Evolutionary conservation across 1,284 basidiomycete species (phyloP).

Genomic region (Ceratobasidium sp.): DNA sequence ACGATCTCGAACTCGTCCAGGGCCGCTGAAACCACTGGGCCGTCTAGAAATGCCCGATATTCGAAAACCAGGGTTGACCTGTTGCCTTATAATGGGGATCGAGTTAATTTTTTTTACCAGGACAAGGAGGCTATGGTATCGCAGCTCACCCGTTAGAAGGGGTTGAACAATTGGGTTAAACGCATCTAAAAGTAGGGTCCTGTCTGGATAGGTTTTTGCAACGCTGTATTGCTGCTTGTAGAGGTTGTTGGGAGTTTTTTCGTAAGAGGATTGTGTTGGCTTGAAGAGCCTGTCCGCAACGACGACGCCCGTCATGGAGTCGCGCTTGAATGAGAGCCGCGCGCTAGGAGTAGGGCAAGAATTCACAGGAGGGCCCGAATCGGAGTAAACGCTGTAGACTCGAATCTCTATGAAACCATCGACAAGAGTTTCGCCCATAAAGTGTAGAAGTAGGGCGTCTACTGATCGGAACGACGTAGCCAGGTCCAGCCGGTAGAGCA

Average conservation of each 20-base stretch:
- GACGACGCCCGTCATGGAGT: conserved; percentile 12
- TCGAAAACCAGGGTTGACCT: conserved; percentile 27
- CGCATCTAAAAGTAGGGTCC: conserved; percentile 8
- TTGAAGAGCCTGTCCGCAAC: conserved; percentile 31
- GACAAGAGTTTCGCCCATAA: conserved; percentile 14
- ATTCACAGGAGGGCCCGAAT: neutral
- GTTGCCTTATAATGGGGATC: neutral
- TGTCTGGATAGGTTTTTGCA: conserved; percentile 18
- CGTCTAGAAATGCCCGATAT: conserved; percentile 19
- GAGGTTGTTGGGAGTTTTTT: neutral
- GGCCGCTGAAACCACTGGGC: neutral
- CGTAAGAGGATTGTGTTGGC: neutral
- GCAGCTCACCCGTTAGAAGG: conserved; percentile 6
- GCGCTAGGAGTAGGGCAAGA: conserved; percentile 26
- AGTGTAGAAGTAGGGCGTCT: conserved; percentile 21
- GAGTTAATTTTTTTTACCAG: neutral
- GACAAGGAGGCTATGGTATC: neutral
- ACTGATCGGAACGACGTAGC: conserved; percentile 26
- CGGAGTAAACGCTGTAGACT: conserved; percentile 16
- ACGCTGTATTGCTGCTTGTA: conserved; percentile 25
- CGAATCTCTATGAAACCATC: conserved; percentile 35
- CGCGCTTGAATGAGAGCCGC: conserved; percentile 21
- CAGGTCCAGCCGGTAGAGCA: conserved; percentile 31
- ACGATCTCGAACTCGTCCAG: conserved; percentile 32
- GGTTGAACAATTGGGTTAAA: conserved; percentile 25